These are phyloP conservation scores for Entoloma clypeatum DNA, from an alignment of 1,284 basidiomycete species.

Conservation along the genomic window DNA sequence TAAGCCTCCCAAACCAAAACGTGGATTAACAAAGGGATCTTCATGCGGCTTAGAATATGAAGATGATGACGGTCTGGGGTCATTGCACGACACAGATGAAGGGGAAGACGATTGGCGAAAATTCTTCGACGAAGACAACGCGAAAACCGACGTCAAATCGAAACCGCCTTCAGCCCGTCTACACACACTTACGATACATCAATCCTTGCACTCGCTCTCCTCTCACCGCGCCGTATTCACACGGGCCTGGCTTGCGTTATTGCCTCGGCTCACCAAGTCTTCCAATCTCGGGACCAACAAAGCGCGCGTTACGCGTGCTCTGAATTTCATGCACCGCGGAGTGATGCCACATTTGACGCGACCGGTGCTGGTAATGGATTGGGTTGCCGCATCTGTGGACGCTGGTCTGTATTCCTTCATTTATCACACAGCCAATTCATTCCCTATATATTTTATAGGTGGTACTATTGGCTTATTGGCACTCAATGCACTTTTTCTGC, in stretches of 20 bases:
- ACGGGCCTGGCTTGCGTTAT: constrained; percentile 68
- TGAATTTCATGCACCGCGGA: constrained; percentile 80
- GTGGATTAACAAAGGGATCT: constrained; percentile 26
- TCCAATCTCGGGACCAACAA: constrained; percentile 38
- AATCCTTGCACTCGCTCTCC: constrained; percentile 67
- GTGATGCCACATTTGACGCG: constrained; percentile 84
- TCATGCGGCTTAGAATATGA: constrained; percentile 32
- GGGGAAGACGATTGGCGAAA: constrained; percentile 70
- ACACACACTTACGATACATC: constrained; percentile 66
- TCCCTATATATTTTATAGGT: constrained; percentile 39
- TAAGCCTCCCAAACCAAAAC: constrained; percentile 52
- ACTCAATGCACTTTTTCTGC: constrained; percentile 86
- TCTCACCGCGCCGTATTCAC: constrained; percentile 81
- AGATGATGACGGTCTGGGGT: constrained; percentile 34
- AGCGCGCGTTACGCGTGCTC: constrained; percentile 51
- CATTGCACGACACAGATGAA: constrained; percentile 35
- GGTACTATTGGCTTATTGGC: constrained; percentile 88
- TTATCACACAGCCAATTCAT: not conserved
- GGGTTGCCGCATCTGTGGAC: constrained; percentile 87
- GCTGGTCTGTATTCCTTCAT: constrained; percentile 47
- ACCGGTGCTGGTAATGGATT: constrained; percentile 88
- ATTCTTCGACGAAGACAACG: constrained; percentile 69
- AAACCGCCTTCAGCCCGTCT: constrained; percentile 43
- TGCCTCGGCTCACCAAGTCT: constrained; percentile 52
- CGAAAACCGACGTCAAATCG: constrained; percentile 34